phyloP scores from a whole-genome alignment of 257 asterid species.

The Osmanthus fragrans region DNA sequence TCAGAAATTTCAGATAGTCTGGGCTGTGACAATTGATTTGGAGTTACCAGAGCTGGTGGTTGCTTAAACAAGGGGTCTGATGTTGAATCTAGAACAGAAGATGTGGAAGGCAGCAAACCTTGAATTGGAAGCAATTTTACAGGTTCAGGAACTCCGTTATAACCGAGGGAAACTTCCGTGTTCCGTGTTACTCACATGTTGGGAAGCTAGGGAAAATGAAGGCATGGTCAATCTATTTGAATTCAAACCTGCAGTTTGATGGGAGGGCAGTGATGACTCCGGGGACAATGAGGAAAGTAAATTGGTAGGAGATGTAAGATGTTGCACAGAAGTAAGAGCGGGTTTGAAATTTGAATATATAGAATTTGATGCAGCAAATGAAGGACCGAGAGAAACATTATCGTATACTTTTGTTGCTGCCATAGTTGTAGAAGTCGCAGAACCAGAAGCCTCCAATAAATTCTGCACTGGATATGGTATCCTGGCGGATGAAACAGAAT shows the following conservation, averaged over 20 bases:
- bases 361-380: constrained; percentile 38
- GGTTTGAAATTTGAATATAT: constrained; percentile 27
- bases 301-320: no score
- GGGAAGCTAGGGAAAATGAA: constrained; percentile 10
- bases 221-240: no score
- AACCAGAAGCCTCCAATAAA: neutral
- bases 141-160: constrained; percentile 37
- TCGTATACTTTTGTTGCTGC: constrained; percentile 31
- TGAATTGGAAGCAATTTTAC: constrained; percentile 31
- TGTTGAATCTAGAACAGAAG: constrained; percentile 39
- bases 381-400: constrained; percentile 32
- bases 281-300: no score
- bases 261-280: no score
- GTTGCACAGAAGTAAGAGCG: constrained; percentile 16
- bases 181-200: constrained; percentile 37
- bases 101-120: constrained; percentile 36
- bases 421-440: constrained; percentile 27
- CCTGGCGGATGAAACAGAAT: constrained; percentile 35
- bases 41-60: constrained; percentile 42
- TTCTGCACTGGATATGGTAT: constrained; percentile 33
- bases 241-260: no score
- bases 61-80: constrained; percentile 41
- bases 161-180: constrained; percentile 35
- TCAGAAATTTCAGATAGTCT: constrained; percentile 41
- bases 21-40: constrained; percentile 50